Evolutionary conservation across 345 rosid species (phyloP).

Genomic region (Sonneratia alba): DNA sequence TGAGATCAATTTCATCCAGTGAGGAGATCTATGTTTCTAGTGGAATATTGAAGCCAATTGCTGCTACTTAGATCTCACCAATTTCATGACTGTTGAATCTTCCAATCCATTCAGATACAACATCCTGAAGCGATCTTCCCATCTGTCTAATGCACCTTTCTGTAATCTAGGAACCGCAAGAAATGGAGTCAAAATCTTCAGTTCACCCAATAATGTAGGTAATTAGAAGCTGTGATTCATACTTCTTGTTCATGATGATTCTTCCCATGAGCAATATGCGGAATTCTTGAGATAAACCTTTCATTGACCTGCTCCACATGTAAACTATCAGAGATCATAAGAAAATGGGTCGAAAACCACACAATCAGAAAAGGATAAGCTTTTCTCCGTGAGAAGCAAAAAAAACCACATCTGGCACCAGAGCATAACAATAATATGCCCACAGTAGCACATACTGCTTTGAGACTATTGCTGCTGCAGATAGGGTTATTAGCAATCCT

Average conservation of each 20-base stretch:
- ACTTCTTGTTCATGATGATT: constrained; percentile 84
- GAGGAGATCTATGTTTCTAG: too few relatives aligned
- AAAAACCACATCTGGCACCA: background rate
- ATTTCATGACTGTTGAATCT: too few relatives aligned
- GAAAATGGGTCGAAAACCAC: background rate
- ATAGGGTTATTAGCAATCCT: constrained; percentile 29
- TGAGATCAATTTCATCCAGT: too few relatives aligned
- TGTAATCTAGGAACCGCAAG: constrained; percentile 44
- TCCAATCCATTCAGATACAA: constrained; percentile 54
- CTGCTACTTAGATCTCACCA: too few relatives aligned
- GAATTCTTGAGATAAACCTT: constrained; percentile 48
- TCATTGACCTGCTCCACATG: constrained; percentile 47
- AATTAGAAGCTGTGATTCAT: constrained; percentile 13
- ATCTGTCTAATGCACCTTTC: constrained; percentile 55
- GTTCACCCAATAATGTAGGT: background rate
- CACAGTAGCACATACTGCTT: constrained; percentile 35
- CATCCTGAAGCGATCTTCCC: constrained; percentile 57
- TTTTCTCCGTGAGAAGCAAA: background rate
- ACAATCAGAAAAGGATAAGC: background rate
- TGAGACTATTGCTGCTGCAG: constrained; percentile 52
- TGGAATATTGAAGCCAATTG: background rate
- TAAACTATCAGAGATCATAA: background rate
- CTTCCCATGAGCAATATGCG: constrained; percentile 57
- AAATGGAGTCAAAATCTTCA: background rate
- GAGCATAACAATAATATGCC: background rate